A percentile compares a stretch with the other conserved stretches of the same genome.
Evolutionary conservation across 768 basidiomycete genomes (phyloP).

Genomic region (Lactarius tabidus): DNA sequence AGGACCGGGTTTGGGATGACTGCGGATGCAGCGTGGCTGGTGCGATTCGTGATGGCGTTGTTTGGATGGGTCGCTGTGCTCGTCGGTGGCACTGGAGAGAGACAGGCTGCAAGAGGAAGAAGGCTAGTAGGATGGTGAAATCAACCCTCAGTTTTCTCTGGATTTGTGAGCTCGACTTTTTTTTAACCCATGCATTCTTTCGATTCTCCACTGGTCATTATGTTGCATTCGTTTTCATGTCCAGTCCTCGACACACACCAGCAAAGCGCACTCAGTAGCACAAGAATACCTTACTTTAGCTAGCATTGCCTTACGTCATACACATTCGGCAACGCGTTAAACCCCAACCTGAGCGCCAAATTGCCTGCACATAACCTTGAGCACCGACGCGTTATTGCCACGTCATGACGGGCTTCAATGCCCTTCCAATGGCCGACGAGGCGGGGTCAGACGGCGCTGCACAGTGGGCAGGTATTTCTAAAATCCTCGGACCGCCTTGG

Average conservation of each 20-base stretch:
- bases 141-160: background rate
- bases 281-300: background rate
- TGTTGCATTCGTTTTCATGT: constrained; percentile 7
- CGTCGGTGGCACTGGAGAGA: constrained; percentile 27
- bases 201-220: background rate
- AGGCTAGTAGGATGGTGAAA: constrained; percentile 12
- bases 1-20: constrained; percentile 66
- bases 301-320: background rate
- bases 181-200: constrained; percentile 2
- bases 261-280: background rate
- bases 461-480: constrained; percentile 50
- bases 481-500: constrained; percentile 66
- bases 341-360: background rate
- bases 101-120: constrained; percentile 8
- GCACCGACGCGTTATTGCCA: constrained; percentile 1
- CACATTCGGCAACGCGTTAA: background rate
- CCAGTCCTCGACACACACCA: background rate
- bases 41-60: constrained; percentile 72
- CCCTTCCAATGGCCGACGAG: constrained; percentile 44
- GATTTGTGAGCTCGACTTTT: background rate
- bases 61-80: constrained; percentile 74
- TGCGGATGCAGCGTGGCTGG: constrained; percentile 75
- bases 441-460: constrained; percentile 36
- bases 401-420: constrained; percentile 50
- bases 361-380: background rate